Evolutionary conservation across 139 green algal species (phyloP).

Genomic region (Protoeuglena noctilucae): DNA sequence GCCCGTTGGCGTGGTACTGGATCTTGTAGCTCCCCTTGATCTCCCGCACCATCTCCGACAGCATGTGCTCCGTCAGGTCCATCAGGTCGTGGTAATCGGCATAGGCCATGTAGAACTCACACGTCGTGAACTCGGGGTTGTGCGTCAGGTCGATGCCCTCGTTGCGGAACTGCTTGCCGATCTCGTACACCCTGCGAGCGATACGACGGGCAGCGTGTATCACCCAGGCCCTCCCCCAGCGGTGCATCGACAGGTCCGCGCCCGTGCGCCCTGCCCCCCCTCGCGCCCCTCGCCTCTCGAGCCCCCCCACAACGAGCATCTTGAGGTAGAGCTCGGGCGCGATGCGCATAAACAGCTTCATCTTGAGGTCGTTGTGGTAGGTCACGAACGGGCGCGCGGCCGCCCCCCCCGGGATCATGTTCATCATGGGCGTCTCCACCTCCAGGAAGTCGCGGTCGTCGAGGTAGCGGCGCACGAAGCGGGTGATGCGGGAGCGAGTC

Average conservation of each 20-base stretch:
- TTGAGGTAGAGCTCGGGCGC: slow-evolving; percentile 98
- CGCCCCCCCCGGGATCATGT: slow-evolving; percentile 85
- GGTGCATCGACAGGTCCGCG: no score
- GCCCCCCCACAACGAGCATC: slow-evolving; percentile 89
- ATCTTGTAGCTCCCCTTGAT: slow-evolving; percentile 88
- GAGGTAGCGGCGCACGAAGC: slow-evolving; percentile 74
- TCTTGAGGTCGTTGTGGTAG: slow-evolving; percentile 97
- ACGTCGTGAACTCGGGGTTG: slow-evolving; percentile 99
- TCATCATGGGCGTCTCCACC: slow-evolving; percentile 93
- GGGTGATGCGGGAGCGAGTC: slow-evolving; percentile 61
- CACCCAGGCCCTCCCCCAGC: no score
- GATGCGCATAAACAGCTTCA: slow-evolving; percentile 90
- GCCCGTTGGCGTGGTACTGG: slow-evolving; percentile 81
- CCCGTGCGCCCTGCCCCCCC: no score
- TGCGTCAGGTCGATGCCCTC: slow-evolving; percentile 99
- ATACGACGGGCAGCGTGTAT: no score
- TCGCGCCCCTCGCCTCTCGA: no score
- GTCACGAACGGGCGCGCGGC: slow-evolving; percentile 90
- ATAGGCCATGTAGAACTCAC: slow-evolving; percentile 95
- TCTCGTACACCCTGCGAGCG: slow-evolving; percentile 25
- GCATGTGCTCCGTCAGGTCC: slow-evolving; percentile 85
- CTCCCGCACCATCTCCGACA: slow-evolving; percentile 75
- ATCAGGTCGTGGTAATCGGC: slow-evolving; percentile 98
- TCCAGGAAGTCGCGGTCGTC: slow-evolving; percentile 86
- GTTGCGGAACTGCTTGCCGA: slow-evolving; percentile 56